These are phyloP conservation scores for Pogostemon cablin DNA, from an alignment of 257 asterid species.

Conservation along the genomic window DNA sequence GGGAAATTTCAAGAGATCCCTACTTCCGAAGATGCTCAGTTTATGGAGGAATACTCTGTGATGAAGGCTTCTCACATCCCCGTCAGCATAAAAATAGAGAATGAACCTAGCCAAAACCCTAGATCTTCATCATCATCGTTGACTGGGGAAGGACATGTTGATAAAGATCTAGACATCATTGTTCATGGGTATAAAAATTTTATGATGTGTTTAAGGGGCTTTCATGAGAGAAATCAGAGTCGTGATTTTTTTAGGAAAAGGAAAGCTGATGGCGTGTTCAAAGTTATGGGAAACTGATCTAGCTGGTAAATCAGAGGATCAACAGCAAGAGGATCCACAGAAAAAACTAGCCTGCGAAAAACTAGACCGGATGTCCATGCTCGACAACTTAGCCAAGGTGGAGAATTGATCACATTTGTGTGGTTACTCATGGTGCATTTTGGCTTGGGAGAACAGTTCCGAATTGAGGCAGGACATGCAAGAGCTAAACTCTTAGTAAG, in stretches of 20 bases:
- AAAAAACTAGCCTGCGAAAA: background rate
- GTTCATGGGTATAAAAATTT: background rate
- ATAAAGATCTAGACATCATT: background rate
- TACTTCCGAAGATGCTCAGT: slow-evolving; percentile 24
- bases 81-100: background rate
- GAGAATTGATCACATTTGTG: slow-evolving; percentile 47
- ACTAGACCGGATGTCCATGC: slow-evolving; percentile 38
- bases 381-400: slow-evolving; percentile 45
- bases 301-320: background rate
- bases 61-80: slow-evolving; percentile 6
- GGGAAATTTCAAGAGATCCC: slow-evolving; percentile 18
- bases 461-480: slow-evolving; percentile 10
- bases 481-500: slow-evolving; percentile 14
- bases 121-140: background rate
- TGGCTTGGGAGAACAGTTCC: slow-evolving; percentile 35
- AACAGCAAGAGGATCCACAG: no score
- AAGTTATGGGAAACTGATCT: background rate
- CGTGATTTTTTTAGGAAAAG: background rate
- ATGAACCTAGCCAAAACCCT: background rate
- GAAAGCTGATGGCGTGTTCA: slow-evolving; percentile 20
- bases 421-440: slow-evolving; percentile 54
- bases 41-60: slow-evolving; percentile 31
- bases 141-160: background rate
- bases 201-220: slow-evolving; percentile 26
- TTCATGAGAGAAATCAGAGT: slow-evolving; percentile 25